Evolutionary conservation across 768 basidiomycete genomes (phyloP).

Genomic region (Psilocybe subaeruginosa): DNA sequence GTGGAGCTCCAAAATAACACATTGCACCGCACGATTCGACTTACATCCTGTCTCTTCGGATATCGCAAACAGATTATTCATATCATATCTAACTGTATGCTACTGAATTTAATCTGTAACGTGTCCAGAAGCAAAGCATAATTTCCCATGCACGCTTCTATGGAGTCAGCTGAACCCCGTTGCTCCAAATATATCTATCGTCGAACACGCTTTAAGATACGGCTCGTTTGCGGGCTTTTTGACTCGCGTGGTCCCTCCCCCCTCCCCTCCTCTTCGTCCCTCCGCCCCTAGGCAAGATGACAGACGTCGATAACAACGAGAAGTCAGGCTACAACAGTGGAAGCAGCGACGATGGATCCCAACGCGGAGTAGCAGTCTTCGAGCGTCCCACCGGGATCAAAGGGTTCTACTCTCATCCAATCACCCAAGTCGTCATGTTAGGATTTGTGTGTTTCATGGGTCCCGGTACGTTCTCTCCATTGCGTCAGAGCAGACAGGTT

Average conservation of each 20-base stretch:
- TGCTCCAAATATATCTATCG: constrained; percentile 13
- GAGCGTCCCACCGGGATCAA: constrained; percentile 53
- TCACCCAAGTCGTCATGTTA: constrained; percentile 44
- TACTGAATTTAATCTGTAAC: not conserved
- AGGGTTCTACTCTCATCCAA: constrained; percentile 61
- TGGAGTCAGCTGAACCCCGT: constrained; percentile 10
- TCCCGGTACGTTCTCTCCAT: constrained; percentile 36
- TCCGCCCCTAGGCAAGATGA: constrained; percentile 8
- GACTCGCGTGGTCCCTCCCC: constrained; percentile 7
- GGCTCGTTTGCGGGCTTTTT: not conserved
- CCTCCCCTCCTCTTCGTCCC: not conserved
- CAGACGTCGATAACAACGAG: constrained; percentile 15
- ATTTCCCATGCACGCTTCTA: constrained; percentile 3
- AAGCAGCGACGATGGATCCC: constrained; percentile 19
- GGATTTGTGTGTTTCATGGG: constrained; percentile 75
- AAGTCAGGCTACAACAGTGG: constrained; percentile 20
- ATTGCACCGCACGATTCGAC: not conserved
- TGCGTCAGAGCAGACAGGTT: not conserved
- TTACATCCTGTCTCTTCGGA: not conserved
- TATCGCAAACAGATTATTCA: not conserved
- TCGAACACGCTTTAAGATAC: constrained; percentile 6
- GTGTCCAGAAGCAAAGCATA: not conserved
- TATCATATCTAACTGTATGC: not conserved
- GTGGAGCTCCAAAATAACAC: not conserved
- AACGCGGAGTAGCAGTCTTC: constrained; percentile 29